phyloP scores from a whole-genome alignment of 106 monocot species.

The Chionographis japonica region DNA sequence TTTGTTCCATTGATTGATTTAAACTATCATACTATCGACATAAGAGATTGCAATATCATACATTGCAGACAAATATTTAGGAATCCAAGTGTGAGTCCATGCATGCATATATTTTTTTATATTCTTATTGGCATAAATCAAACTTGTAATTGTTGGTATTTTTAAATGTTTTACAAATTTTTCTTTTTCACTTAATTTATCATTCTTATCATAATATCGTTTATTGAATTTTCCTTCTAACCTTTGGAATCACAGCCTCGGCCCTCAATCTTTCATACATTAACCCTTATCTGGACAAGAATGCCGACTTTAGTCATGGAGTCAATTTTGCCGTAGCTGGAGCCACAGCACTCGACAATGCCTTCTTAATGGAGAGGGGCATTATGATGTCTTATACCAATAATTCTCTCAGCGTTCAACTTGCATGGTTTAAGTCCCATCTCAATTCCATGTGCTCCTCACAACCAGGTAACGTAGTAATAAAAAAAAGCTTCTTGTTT shows the following conservation, averaged over 20 bases:
- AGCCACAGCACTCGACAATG: constrained; percentile 41
- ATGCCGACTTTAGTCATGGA: constrained; percentile 28
- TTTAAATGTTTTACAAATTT: too few relatives aligned
- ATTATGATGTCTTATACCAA: constrained; percentile 10
- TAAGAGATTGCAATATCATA: too few relatives aligned
- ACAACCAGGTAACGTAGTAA: constrained; percentile 6
- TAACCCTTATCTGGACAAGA: constrained; percentile 39
- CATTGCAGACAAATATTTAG: too few relatives aligned
- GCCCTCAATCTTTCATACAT: constrained; percentile 30
- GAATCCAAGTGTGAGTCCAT: too few relatives aligned
- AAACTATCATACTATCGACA: too few relatives aligned
- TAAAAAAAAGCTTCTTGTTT: too few relatives aligned
- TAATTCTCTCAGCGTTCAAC: constrained; percentile 28
- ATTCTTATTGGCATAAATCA: too few relatives aligned
- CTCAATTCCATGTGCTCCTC: constrained; percentile 34
- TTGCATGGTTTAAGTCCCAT: constrained; percentile 39
- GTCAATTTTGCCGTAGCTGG: constrained; percentile 67
- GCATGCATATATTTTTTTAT: too few relatives aligned
- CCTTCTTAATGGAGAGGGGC: constrained; percentile 20
- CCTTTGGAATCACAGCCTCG: constrained; percentile 14
- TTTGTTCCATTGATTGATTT: too few relatives aligned
- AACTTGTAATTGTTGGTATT: too few relatives aligned
- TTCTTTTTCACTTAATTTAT: too few relatives aligned
- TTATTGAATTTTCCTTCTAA: background rate
- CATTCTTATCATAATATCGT: too few relatives aligned